Percentiles rank a stretch among this genome's conserved stretches.
Conservation (phyloP, 139 green algal species). For the Mesotaenium endlicherianum region DNA sequence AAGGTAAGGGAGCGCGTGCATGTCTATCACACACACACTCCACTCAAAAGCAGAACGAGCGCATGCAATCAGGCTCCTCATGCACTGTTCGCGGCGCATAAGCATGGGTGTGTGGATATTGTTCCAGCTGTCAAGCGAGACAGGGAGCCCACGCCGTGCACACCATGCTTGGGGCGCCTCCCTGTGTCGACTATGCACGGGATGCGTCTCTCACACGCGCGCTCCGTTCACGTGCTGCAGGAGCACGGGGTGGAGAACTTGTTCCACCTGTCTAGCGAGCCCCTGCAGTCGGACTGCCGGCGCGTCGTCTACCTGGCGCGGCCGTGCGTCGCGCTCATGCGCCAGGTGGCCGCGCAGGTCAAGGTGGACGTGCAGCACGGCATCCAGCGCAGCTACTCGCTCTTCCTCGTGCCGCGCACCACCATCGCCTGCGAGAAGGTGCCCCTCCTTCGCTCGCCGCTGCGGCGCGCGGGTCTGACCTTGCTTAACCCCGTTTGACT, state of each 20-base stretch:
- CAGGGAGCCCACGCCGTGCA: too few relatives aligned
- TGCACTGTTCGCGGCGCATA: too few relatives aligned
- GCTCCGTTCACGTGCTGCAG: slow-evolving; percentile 36
- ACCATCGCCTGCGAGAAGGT: slow-evolving; percentile 68
- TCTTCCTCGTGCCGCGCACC: slow-evolving; percentile 72
- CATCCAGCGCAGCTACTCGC: slow-evolving; percentile 49
- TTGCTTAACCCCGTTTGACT: too few relatives aligned
- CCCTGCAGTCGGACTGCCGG: slow-evolving; percentile 23
- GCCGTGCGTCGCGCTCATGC: slow-evolving; percentile 18
- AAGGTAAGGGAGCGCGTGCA: slow-evolving; percentile 41
- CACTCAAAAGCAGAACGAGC: too few relatives aligned
- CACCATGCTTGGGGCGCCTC: too few relatives aligned
- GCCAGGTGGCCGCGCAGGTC: slow-evolving; percentile 29
- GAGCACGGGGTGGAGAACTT: slow-evolving; percentile 74
- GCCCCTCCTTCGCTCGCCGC: too few relatives aligned
- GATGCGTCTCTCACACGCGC: too few relatives aligned
- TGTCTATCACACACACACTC: background rate
- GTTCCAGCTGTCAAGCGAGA: too few relatives aligned
- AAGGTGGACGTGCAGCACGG: background rate
- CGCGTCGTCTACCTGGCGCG: slow-evolving; percentile 43
- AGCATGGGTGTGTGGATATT: too few relatives aligned
- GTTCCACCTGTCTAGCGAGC: slow-evolving; percentile 37
- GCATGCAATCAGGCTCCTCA: too few relatives aligned
- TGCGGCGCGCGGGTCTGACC: too few relatives aligned
- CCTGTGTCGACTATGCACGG: too few relatives aligned